phyloP scores from a whole-genome alignment of 140 eudicot species.

The Erigeron philadelphicus region DNA sequence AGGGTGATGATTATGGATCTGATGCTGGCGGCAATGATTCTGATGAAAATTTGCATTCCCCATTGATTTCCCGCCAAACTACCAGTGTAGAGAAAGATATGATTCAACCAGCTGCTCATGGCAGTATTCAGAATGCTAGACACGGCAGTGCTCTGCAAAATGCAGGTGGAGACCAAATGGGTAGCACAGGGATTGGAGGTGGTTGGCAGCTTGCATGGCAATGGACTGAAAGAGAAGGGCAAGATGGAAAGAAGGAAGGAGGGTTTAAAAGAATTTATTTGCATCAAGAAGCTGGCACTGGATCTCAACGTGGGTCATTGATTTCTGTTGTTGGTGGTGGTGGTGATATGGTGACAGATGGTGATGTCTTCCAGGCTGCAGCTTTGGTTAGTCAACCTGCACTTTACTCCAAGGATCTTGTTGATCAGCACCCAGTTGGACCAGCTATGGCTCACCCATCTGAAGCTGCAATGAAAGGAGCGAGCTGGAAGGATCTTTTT shows the following conservation, averaged over 20 bases:
- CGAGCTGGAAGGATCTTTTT: constrained; percentile 59
- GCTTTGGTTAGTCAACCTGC: constrained; percentile 88
- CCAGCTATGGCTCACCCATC: constrained; percentile 79
- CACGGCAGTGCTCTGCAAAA: constrained; percentile 43
- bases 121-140: constrained; percentile 46
- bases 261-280: constrained; percentile 76
- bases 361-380: constrained; percentile 66
- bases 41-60: constrained; percentile 71
- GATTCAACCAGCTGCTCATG: constrained; percentile 56
- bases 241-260: constrained; percentile 80
- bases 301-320: constrained; percentile 66
- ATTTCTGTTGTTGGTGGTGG: constrained; percentile 57
- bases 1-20: constrained; percentile 56
- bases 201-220: constrained; percentile 99
- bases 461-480: constrained; percentile 50
- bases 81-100: constrained; percentile 66
- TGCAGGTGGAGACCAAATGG: constrained; percentile 37
- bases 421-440: constrained; percentile 58
- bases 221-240: constrained; percentile 66
- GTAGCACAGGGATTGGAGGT: constrained; percentile 77
- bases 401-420: constrained; percentile 58
- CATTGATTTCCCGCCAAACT: constrained; percentile 78
- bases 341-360: constrained; percentile 44
- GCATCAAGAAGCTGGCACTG: constrained; percentile 57
- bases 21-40: constrained; percentile 50